phyloP scores from a whole-genome alignment of 2,329 filamentous ascomycete genomes.

The Pestalotiopsis fici region DNA sequence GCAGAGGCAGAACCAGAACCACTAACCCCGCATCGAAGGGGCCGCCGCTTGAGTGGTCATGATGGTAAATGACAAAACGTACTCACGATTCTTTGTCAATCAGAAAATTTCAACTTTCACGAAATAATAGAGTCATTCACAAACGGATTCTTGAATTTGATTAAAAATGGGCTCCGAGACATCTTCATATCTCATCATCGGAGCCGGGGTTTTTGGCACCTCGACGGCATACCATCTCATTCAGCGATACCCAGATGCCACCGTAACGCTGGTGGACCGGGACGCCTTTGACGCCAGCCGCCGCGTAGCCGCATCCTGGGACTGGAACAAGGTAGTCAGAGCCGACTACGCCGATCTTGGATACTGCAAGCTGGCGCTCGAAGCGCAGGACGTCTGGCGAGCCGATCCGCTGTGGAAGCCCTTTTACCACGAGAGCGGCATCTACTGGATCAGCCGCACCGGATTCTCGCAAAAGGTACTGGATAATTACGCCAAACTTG shows the following conservation, averaged over 20 bases:
- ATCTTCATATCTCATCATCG: slow-evolving; percentile 58
- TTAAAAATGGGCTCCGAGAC: background rate
- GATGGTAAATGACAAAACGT: background rate
- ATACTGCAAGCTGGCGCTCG: slow-evolving; percentile 67
- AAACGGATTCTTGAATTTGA: background rate
- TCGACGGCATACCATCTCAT: slow-evolving; percentile 66
- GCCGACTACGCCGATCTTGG: slow-evolving; percentile 67
- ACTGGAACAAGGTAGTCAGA: slow-evolving; percentile 73
- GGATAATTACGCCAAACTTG: slow-evolving; percentile 50
- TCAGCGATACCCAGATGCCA: slow-evolving; percentile 46
- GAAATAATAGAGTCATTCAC: too few relatives aligned
- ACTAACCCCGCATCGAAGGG: background rate
- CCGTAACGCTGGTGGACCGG: slow-evolving; percentile 60
- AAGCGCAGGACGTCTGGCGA: slow-evolving; percentile 61
- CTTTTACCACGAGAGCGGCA: slow-evolving; percentile 52
- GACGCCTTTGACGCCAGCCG: slow-evolving; percentile 49
- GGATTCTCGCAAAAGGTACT: slow-evolving; percentile 53
- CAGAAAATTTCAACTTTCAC: background rate
- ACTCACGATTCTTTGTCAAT: background rate
- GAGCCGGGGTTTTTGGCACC: slow-evolving; percentile 66
- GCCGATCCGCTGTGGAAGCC: slow-evolving; percentile 43
- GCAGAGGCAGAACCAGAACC: background rate
- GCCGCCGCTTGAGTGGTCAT: background rate
- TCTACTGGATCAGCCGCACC: slow-evolving; percentile 54
- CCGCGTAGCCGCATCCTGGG: slow-evolving; percentile 64